Evolutionary conservation across 805 yeast genomes (phyloP), one percentile per base, ranked within the genome.

Genomic region (Ogataea methanolica): DNA sequence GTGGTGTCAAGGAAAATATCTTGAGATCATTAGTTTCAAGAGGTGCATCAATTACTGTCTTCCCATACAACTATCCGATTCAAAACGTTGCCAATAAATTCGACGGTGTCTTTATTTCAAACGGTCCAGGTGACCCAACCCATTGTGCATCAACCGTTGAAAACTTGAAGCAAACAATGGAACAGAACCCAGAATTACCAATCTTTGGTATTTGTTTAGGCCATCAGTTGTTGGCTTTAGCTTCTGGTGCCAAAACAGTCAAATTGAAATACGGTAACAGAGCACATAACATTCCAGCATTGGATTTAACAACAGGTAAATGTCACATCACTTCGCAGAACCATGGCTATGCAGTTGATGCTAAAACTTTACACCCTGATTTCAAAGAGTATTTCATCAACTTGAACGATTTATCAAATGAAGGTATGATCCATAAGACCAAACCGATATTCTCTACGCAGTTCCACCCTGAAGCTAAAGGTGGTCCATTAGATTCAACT

Each of bases 391-490:
- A 84, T 68, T 94, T 94, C 66, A 79, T 91, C 58, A 94, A 94
- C 72, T 77, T 92, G 70, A 94, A 94, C 67, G 99, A 94, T 68
- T 84, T 89, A 66, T 87, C 96, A 46, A 94, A 94, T 69, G 99
- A 94, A 72, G 99, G 99, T 60, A 90, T 94, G 96, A 85, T 82
- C 60, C 99, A 94, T 69, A 77, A 73, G 48, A 64, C 80, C 36
- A 85, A 80, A 67, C 99, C 99, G 44, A 87, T 92, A 47, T 94
- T 92, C 72, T 88, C 97, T 36, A 89, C 97, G 2, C 99, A 94
- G 70, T 94, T 94, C 79, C 99, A 94, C 68, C 99, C 99, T 42
- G 99, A 94, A 71, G 98, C 99, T 48, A 92, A 90, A 73, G 98
- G 99, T 60, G 99, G 99, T 58, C 99, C 99, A 49, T 77, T 86